Evolutionary conservation across 2,329 filamentous ascomycete genomes (phyloP).

Genomic region (Aspergillus ibericus): DNA sequence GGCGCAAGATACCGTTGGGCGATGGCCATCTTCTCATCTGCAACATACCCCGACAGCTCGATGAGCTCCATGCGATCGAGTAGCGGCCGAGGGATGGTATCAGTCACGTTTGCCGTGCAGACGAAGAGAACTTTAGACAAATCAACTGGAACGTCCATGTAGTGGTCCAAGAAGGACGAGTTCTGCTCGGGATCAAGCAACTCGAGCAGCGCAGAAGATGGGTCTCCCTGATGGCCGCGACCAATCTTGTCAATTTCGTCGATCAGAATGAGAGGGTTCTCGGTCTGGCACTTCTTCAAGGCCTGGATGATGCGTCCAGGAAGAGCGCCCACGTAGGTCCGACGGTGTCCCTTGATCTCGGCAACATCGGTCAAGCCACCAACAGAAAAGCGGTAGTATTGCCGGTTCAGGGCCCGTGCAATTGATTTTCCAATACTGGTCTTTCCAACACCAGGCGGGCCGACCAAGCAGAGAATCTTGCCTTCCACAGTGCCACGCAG

Average conservation of each 20-base stretch:
- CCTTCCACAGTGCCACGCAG: slow-evolving; percentile 95
- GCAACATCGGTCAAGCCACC: slow-evolving; percentile 96
- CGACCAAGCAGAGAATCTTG: slow-evolving; percentile 97
- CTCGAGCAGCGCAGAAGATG: slow-evolving; percentile 89
- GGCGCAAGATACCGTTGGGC: slow-evolving; percentile 90
- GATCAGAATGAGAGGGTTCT: slow-evolving; percentile 94
- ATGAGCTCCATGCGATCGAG: slow-evolving; percentile 98
- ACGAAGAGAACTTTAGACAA: slow-evolving; percentile 97
- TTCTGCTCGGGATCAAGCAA: slow-evolving; percentile 97
- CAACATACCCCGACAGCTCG: slow-evolving; percentile 90
- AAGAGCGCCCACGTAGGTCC: slow-evolving; percentile 93
- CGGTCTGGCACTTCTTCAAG: slow-evolving; percentile 97
- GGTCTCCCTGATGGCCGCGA: slow-evolving; percentile 92
- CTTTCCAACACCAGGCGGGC: slow-evolving; percentile 95
- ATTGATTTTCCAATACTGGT: slow-evolving; percentile 99
- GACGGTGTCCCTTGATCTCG: slow-evolving; percentile 95
- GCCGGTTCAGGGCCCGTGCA: slow-evolving; percentile 85
- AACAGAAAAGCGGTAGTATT: slow-evolving; percentile 98
- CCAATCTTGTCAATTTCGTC: slow-evolving; percentile 99
- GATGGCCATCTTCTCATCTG: slow-evolving; percentile 98
- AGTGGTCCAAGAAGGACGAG: slow-evolving; percentile 94
- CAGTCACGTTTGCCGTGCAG: slow-evolving; percentile 98
- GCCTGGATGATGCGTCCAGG: slow-evolving; percentile 97
- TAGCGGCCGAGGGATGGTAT: slow-evolving; percentile 91
- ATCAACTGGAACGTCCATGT: slow-evolving; percentile 97